A percentile compares a stretch with the other conserved stretches of the same genome.
Conservation (phyloP, 2,329 filamentous ascomycete genomes). For the Phaeosphaeriaceae sp. region DNA sequence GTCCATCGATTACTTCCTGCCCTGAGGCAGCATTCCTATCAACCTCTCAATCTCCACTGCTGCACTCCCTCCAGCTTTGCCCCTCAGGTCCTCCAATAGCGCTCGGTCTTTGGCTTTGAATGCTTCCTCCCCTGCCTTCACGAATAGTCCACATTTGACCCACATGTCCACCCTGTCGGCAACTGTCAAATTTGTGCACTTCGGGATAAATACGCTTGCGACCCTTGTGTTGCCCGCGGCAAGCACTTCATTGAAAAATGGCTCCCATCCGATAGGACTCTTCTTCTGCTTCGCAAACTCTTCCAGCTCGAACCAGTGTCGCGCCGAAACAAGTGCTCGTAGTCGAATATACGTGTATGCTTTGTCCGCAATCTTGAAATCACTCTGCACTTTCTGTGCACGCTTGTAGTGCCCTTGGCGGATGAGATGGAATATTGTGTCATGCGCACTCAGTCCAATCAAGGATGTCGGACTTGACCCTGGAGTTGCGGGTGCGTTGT, state of each 20-base stretch:
- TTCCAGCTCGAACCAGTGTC: slow-evolving; percentile 92
- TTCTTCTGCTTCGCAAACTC: slow-evolving; percentile 79
- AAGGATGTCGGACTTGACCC: slow-evolving; percentile 61
- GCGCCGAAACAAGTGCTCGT: slow-evolving; percentile 84
- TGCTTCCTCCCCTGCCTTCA: slow-evolving; percentile 91
- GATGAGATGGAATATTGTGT: slow-evolving; percentile 90
- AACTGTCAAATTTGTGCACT: slow-evolving; percentile 75
- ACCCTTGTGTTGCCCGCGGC: slow-evolving; percentile 89
- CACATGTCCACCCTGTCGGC: slow-evolving; percentile 87
- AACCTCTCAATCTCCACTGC: slow-evolving; percentile 84
- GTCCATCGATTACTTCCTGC: slow-evolving; percentile 13
- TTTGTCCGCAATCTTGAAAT: slow-evolving; percentile 93
- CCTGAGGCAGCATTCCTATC: slow-evolving; percentile 57
- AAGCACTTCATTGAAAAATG: slow-evolving; percentile 89
- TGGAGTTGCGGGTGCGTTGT: slow-evolving; percentile 47
- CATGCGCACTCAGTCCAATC: slow-evolving; percentile 84
- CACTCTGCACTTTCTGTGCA: slow-evolving; percentile 84
- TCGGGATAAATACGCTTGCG: slow-evolving; percentile 83
- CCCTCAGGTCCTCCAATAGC: slow-evolving; percentile 74
- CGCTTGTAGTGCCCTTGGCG: slow-evolving; percentile 81
- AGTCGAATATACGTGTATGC: slow-evolving; percentile 87
- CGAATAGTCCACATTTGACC: slow-evolving; percentile 89
- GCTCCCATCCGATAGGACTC: slow-evolving; percentile 96
- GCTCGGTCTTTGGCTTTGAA: slow-evolving; percentile 79
- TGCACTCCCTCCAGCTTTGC: slow-evolving; percentile 74